These are phyloP conservation scores for Asterionellopsis glacialis DNA, from an alignment of 108 stramenopile species.

Conservation along the genomic window DNA sequence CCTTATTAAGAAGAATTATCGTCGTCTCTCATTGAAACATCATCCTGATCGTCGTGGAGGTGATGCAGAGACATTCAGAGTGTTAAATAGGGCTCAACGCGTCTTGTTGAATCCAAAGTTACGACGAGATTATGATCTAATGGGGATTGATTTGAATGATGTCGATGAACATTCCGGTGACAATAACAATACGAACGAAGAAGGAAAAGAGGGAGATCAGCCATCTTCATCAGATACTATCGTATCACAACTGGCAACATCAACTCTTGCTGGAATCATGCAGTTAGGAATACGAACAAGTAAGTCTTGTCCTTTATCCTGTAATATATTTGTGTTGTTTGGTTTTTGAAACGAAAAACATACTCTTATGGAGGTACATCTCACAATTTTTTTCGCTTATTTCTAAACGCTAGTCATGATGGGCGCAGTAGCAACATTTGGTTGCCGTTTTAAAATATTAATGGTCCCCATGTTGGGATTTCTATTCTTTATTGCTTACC, in stretches of 20 bases:
- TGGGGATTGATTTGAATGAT: conserved; percentile 83
- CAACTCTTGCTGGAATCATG: conserved; percentile 56
- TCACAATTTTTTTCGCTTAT: conserved; percentile 6
- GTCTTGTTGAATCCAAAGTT: conserved; percentile 67
- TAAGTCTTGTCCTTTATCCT: conserved; percentile 22
- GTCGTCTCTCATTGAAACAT: conserved; percentile 54
- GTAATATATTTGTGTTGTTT: background rate
- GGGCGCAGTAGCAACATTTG: conserved; percentile 48
- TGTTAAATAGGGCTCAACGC: conserved; percentile 71
- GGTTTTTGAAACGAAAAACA: background rate
- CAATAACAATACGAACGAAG: conserved; percentile 7
- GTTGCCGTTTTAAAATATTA: conserved; percentile 52
- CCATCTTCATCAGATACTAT: conserved; percentile 34
- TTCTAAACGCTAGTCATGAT: conserved; percentile 38
- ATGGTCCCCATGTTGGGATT: conserved; percentile 46
- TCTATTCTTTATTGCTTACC: conserved; percentile 49
- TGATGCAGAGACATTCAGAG: conserved; percentile 73
- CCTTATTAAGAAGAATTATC: conserved; percentile 73
- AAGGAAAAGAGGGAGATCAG: conserved; percentile 9
- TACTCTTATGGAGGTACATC: background rate
- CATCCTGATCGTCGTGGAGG: conserved; percentile 76
- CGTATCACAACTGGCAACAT: conserved; percentile 68
- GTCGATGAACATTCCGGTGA: conserved; percentile 33
- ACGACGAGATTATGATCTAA: conserved; percentile 74
- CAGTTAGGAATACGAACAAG: conserved; percentile 72